phyloP scores from a whole-genome alignment of 176 grass and related monocot genomes.

The Microstegium vimineum region DNA sequence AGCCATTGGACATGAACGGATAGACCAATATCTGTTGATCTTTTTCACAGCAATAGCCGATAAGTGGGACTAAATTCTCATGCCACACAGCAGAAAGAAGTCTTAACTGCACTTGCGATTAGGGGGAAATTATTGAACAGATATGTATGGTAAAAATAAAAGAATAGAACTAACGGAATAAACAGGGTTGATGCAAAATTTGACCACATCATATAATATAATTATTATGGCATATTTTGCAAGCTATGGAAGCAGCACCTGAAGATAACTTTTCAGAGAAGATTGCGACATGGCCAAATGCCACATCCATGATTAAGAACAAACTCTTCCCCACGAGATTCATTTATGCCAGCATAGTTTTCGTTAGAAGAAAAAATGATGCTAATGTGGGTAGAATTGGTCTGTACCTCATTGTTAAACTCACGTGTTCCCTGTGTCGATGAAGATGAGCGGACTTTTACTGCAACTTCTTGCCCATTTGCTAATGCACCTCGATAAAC shows the following conservation, averaged over 20 bases:
- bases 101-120: slow-evolving; percentile 39
- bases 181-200: background rate
- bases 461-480: slow-evolving; percentile 69
- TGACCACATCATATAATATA: background rate
- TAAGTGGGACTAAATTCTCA: slow-evolving; percentile 72
- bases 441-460: slow-evolving; percentile 64
- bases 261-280: background rate
- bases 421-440: slow-evolving; percentile 70
- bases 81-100: slow-evolving; percentile 64
- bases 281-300: background rate
- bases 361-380: background rate
- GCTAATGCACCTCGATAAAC: slow-evolving; percentile 65
- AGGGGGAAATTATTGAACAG: slow-evolving; percentile 16
- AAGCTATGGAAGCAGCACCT: background rate
- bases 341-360: background rate
- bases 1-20: slow-evolving; percentile 84
- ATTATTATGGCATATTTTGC: background rate
- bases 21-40: slow-evolving; percentile 85
- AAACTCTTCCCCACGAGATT: background rate
- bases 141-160: slow-evolving; percentile 14
- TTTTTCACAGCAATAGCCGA: slow-evolving; percentile 83
- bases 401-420: slow-evolving; percentile 70
- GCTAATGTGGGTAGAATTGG: background rate
- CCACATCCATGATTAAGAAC: slow-evolving; percentile 9
- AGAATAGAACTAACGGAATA: background rate